These are phyloP conservation scores for Phyllachora maydis DNA, from an alignment of 2,329 filamentous ascomycete genomes.

Conservation along the genomic window DNA sequence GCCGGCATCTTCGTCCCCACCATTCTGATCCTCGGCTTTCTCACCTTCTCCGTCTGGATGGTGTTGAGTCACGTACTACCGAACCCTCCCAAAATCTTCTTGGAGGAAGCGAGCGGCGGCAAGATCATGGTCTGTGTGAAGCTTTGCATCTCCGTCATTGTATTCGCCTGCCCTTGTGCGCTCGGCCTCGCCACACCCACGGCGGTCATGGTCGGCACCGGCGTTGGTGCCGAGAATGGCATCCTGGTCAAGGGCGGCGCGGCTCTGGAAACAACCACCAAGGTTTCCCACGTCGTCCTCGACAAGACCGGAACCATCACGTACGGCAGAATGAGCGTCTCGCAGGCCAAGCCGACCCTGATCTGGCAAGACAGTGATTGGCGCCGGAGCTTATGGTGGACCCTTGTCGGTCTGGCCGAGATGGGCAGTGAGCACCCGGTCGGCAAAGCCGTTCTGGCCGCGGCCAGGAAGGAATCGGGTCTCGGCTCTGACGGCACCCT, in stretches of 20 bases:
- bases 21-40: conserved; percentile 64
- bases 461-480: conserved; percentile 57
- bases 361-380: conserved; percentile 50
- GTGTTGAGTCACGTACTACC: conserved; percentile 69
- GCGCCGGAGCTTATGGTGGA: conserved; percentile 73
- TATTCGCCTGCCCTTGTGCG: conserved; percentile 92
- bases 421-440: conserved; percentile 92
- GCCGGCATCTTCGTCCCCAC: conserved; percentile 87
- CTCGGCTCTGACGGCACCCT: conserved; percentile 52
- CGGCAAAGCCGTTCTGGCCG: conserved; percentile 63
- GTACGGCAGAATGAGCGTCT: conserved; percentile 86
- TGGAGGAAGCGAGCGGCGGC: conserved; percentile 60
- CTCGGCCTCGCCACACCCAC: conserved; percentile 92
- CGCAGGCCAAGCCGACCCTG: conserved; percentile 43
- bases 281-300: conserved; percentile 73
- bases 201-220: conserved; percentile 98
- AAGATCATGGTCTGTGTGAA: conserved; percentile 94
- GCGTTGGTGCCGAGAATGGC: conserved; percentile 82
- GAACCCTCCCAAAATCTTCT: conserved; percentile 77
- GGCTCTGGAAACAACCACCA: conserved; percentile 75
- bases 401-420: conserved; percentile 85
- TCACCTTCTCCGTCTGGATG: conserved; percentile 89
- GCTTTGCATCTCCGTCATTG: conserved; percentile 94
- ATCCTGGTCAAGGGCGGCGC: conserved; percentile 97
- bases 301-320: conserved; percentile 96